Evolutionary conservation across 495 filamentous ascomycete genomes (phyloP), one percentile per base, ranked within the genome.

Genomic region (Penicillium arizonense): DNA sequence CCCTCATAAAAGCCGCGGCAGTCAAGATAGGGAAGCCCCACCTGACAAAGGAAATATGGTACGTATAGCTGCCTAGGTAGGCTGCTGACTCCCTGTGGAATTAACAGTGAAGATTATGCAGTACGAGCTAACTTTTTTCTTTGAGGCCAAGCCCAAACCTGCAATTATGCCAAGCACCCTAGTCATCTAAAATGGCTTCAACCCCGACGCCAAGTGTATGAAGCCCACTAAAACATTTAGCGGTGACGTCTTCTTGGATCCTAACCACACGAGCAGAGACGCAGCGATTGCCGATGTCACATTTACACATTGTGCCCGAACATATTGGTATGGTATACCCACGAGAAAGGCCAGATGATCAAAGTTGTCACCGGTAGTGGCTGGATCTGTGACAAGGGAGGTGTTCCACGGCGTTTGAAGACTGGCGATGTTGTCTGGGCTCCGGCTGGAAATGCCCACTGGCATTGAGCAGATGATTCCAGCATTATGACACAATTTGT

Each of bases 251-350:
- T 63, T 35, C 18, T 43, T 66, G 14, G 60, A 61, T 21, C 49
- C 26, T 7, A 53, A 59, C 37, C 44, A 50, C 21, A 39, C 26
- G 13, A 57, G 58, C 16, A 5, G 20, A 12, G 34, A 47, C 5
- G 39, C 52, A 33, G 46, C 45, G 2, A 37, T 58, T 4, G 52
- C 55, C 11, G 57, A 58, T 32, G 55, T 61, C n/a, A 67, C 57
- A 4, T 63, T 63, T 32, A 57, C 57, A 11, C 60, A 60, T 5
- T 63, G 60, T 39, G 57, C 63, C 3, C 60, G 57, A 1, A 66
- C 57, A 13, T 44, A 63, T 24, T 66, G 63, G 63, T 57, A 66
- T 66, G 63, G 63, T 57, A 66, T 32, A 63, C 53, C 5, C 63
- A 65, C 37, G 60, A 63, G 32, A 45, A 51, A 5, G 56, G 63